Percentiles rank a stretch among this genome's conserved stretches.
Evolutionary conservation across 192 early-diverging fungal genomes (phyloP).

Genomic region (Entrophospora sp.): DNA sequence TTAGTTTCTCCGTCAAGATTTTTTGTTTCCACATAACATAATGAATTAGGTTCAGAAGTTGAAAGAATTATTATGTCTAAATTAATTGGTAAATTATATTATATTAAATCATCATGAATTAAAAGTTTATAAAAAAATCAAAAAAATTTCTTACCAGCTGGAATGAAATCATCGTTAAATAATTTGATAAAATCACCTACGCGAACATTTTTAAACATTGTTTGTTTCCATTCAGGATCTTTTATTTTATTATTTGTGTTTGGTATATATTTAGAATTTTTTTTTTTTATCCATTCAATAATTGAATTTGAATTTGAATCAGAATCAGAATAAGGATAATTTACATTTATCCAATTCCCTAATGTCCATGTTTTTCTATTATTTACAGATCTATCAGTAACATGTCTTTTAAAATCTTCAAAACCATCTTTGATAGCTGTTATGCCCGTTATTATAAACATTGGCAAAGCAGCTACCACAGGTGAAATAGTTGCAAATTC

Average conservation of each 20-base stretch:
- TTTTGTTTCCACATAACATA: constrained; percentile 69
- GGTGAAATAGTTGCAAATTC: constrained; percentile 56
- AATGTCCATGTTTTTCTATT: constrained; percentile 39
- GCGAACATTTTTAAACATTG: constrained; percentile 59
- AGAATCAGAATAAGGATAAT: constrained; percentile 3
- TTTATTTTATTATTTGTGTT: neutral
- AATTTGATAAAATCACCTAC: constrained; percentile 88
- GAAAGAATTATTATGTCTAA: constrained; percentile 60
- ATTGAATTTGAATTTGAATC: constrained; percentile 2
- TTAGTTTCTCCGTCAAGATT: constrained; percentile 81
- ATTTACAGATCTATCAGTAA: constrained; percentile 73
- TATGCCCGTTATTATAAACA: constrained; percentile 64
- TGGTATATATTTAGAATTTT: neutral
- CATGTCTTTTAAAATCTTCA: constrained; percentile 82
- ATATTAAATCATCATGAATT: neutral
- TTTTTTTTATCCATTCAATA: neutral
- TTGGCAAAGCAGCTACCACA: constrained; percentile 67
- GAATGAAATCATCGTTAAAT: constrained; percentile 71
- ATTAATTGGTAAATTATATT: constrained; percentile 40
- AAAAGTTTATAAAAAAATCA: neutral
- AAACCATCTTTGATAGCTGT: constrained; percentile 80
- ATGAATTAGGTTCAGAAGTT: constrained; percentile 52
- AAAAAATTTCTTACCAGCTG: constrained; percentile 52
- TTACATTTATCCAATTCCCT: constrained; percentile 48
- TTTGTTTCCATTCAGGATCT: constrained; percentile 41